These are phyloP conservation scores for Rhazya stricta DNA, from an alignment of 257 asterid genomes.

Conservation along the genomic window DNA sequence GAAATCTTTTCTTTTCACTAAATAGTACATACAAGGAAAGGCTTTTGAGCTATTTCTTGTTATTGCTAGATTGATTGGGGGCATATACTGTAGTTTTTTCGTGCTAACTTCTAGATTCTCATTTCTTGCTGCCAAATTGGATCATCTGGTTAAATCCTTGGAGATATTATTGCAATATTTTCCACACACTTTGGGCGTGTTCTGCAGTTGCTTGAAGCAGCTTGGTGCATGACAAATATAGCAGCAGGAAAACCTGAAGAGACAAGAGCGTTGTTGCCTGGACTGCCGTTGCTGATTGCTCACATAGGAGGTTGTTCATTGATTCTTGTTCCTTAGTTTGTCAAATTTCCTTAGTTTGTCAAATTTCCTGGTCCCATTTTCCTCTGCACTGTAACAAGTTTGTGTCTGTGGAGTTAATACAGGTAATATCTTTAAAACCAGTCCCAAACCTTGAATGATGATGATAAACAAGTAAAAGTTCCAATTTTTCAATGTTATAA, in stretches of 20 bases:
- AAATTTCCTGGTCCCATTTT: constrained; percentile 1
- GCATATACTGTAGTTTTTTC: neutral
- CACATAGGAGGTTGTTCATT: constrained; percentile 83
- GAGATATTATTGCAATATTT: neutral
- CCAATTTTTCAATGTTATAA: neutral
- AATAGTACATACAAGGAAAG: neutral
- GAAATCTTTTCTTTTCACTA: neutral
- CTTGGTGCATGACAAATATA: constrained; percentile 98
- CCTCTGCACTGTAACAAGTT: neutral
- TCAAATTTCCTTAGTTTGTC: constrained; percentile 11
- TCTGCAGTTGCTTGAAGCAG: constrained; percentile 90
- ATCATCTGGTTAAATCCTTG: neutral
- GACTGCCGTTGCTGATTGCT: constrained; percentile 87
- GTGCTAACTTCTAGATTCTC: neutral
- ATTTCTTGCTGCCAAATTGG: neutral
- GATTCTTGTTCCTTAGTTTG: constrained; percentile 18
- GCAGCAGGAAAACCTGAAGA: constrained; percentile 96
- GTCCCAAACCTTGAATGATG: neutral
- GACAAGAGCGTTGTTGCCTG: constrained; percentile 81
- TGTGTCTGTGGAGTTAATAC: neutral
- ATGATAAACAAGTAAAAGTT: neutral
- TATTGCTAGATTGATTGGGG: neutral
- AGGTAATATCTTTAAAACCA: neutral
- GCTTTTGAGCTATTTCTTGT: neutral
- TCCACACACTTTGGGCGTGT: constrained; percentile 3